Evolutionary conservation across 208 protist genomes (phyloP).

Genomic region (Borovskyia barvae): DNA sequence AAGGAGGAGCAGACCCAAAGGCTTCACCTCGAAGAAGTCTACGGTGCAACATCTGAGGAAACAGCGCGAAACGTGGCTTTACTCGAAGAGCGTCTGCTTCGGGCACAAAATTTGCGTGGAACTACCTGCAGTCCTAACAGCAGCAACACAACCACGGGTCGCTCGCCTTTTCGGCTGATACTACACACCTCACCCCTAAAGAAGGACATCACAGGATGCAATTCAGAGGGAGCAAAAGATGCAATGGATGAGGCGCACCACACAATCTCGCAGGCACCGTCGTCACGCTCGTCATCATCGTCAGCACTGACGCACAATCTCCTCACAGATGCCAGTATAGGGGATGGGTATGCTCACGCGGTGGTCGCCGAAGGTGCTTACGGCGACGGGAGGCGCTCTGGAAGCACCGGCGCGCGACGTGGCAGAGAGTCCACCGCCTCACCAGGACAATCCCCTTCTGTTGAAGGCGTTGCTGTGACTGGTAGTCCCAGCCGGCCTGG

Average conservation of each 20-base stretch:
- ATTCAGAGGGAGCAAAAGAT: not conserved
- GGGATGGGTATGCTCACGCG: too few relatives aligned
- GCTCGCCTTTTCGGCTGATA: not conserved
- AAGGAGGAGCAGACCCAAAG: slow-evolving; percentile 45
- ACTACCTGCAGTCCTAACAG: slow-evolving; percentile 1
- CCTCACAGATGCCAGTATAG: slow-evolving; percentile 14
- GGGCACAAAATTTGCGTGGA: slow-evolving; percentile 15
- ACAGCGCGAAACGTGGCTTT: slow-evolving; percentile 36
- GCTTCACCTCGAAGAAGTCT: slow-evolving; percentile 48
- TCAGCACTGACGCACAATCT: slow-evolving; percentile 10
- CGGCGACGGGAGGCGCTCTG: too few relatives aligned
- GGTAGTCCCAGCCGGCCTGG: too few relatives aligned
- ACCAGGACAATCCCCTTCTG: too few relatives aligned
- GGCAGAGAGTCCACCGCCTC: too few relatives aligned
- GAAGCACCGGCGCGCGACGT: too few relatives aligned
- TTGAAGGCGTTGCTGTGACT: too few relatives aligned
- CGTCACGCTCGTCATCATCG: slow-evolving; percentile 12
- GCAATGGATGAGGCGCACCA: not conserved
- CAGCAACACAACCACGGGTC: not conserved
- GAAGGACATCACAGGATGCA: not conserved
- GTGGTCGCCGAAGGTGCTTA: too few relatives aligned
- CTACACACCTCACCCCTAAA: not conserved
- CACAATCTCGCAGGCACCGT: slow-evolving; percentile 3
- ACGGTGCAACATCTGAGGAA: slow-evolving; percentile 27
- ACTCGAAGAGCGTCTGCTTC: slow-evolving; percentile 45